Conservation (phyloP, 2,329 filamentous ascomycete genomes). For the Colletotrichum abscissum region DNA sequence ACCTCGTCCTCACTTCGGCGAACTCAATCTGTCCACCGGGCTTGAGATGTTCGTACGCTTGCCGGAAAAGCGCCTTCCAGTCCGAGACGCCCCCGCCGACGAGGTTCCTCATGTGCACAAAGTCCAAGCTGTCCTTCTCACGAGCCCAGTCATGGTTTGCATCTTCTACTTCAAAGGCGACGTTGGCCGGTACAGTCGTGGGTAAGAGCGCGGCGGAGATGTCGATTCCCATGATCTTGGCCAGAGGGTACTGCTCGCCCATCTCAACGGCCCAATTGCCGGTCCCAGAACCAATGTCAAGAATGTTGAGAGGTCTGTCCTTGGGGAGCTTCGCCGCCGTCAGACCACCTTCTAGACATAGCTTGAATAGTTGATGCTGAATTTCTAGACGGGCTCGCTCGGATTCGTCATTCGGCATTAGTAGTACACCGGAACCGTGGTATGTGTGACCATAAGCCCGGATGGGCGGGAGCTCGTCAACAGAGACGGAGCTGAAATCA, state of each 20-base stretch:
- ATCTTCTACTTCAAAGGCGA: slow-evolving; percentile 69
- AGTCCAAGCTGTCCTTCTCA: slow-evolving; percentile 47
- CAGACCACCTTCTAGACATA: slow-evolving; percentile 47
- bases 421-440: slow-evolving; percentile 47
- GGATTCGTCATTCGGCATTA: slow-evolving; percentile 48
- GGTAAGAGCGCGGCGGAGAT: slow-evolving; percentile 53
- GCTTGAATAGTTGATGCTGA: slow-evolving; percentile 48
- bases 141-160: slow-evolving; percentile 59
- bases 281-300: slow-evolving; percentile 56
- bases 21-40: slow-evolving; percentile 59
- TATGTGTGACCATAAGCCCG: slow-evolving; percentile 49
- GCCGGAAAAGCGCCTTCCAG: slow-evolving; percentile 49
- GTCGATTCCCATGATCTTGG: slow-evolving; percentile 53
- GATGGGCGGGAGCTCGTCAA: slow-evolving; percentile 45
- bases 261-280: slow-evolving; percentile 57
- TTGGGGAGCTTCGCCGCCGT: slow-evolving; percentile 45
- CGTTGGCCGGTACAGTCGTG: slow-evolving; percentile 65
- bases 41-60: slow-evolving; percentile 53
- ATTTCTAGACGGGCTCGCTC: slow-evolving; percentile 46
- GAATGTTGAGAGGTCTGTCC: slow-evolving; percentile 41
- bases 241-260: slow-evolving; percentile 52
- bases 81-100: slow-evolving; percentile 57
- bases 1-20: slow-evolving; percentile 52
- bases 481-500: slow-evolving; percentile 47
- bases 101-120: slow-evolving; percentile 56